These are phyloP conservation scores for Hydnomerulius pinastri DNA, from an alignment of 768 basidiomycete species.

Conservation along the genomic window DNA sequence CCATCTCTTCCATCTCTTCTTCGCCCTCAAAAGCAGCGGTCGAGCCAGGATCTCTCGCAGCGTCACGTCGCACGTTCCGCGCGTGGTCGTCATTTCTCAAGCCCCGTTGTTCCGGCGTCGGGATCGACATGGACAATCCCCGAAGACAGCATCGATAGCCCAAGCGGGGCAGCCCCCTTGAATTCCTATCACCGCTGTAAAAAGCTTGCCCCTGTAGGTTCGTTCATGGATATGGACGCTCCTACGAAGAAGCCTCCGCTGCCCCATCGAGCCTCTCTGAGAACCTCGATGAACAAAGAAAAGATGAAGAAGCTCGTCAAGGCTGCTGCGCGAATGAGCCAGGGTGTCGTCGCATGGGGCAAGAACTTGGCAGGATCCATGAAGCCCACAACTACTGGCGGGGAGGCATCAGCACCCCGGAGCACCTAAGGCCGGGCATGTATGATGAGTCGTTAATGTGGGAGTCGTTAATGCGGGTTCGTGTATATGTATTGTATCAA, in stretches of 20 bases:
- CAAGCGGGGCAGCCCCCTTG: neutral
- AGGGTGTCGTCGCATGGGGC: slow-evolving; percentile 31
- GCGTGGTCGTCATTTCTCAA: slow-evolving; percentile 6
- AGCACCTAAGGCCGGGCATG: neutral
- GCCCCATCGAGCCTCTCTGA: slow-evolving; percentile 16
- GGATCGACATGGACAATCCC: neutral
- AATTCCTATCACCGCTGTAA: neutral
- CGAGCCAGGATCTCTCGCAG: slow-evolving; percentile 1
- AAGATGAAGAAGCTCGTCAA: slow-evolving; percentile 22
- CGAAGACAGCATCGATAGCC: neutral
- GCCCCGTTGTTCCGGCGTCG: slow-evolving; percentile 8
- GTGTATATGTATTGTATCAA: slow-evolving; percentile 2
- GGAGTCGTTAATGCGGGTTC: no score
- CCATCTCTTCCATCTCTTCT: slow-evolving; percentile 23
- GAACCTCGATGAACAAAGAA: slow-evolving; percentile 9
- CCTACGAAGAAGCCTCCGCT: slow-evolving; percentile 1
- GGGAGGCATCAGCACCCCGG: neutral
- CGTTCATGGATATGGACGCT: slow-evolving; percentile 38
- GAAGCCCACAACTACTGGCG: slow-evolving; percentile 1
- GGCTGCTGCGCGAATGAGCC: slow-evolving; percentile 28
- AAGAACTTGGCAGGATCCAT: slow-evolving; percentile 25
- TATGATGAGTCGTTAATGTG: slow-evolving; percentile 13
- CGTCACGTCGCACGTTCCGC: neutral
- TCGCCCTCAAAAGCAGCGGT: slow-evolving; percentile 14
- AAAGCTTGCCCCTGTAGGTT: slow-evolving; percentile 13